A percentile compares a stretch with the other conserved stretches of the same genome.
Evolutionary conservation across 2,329 filamentous ascomycete genomes (phyloP).

Genomic region (Aspergillus aculeatinus): DNA sequence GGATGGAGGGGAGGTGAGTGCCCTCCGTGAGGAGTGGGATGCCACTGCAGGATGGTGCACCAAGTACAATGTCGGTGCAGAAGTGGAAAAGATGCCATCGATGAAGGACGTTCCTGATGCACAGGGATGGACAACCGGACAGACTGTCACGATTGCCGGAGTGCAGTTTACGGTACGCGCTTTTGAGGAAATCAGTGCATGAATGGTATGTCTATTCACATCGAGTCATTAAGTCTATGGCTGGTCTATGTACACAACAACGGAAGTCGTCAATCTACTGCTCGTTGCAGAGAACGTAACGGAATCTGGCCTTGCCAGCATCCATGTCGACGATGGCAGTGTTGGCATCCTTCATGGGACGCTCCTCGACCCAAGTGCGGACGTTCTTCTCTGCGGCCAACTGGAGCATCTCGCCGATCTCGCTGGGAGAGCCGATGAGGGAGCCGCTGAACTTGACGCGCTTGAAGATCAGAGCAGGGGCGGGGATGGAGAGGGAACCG

Average conservation of each 20-base stretch:
- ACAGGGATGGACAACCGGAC: slow-evolving; percentile 20
- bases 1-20: slow-evolving; percentile 28
- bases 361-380: slow-evolving; percentile 42
- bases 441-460: slow-evolving; percentile 50
- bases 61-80: slow-evolving; percentile 7
- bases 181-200: slow-evolving; percentile 24
- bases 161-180: slow-evolving; percentile 26
- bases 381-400: slow-evolving; percentile 41
- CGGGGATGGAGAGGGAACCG: slow-evolving; percentile 51
- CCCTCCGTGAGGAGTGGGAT: slow-evolving; percentile 27
- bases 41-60: slow-evolving; percentile 10
- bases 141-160: slow-evolving; percentile 20
- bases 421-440: slow-evolving; percentile 39
- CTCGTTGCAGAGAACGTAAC: slow-evolving; percentile 46
- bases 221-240: slow-evolving; percentile 9
- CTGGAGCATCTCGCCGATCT: slow-evolving; percentile 47
- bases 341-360: slow-evolving; percentile 45
- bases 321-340: slow-evolving; percentile 44
- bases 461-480: slow-evolving; percentile 57
- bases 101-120: slow-evolving; percentile 18
- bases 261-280: slow-evolving; percentile 13
- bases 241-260: slow-evolving; percentile 11
- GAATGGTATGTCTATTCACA: background rate
- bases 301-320: slow-evolving; percentile 44
- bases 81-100: slow-evolving; percentile 18